Evolutionary conservation across 2,329 filamentous ascomycete genomes (phyloP).

Genomic region (Aureobasidium melanogenum): DNA sequence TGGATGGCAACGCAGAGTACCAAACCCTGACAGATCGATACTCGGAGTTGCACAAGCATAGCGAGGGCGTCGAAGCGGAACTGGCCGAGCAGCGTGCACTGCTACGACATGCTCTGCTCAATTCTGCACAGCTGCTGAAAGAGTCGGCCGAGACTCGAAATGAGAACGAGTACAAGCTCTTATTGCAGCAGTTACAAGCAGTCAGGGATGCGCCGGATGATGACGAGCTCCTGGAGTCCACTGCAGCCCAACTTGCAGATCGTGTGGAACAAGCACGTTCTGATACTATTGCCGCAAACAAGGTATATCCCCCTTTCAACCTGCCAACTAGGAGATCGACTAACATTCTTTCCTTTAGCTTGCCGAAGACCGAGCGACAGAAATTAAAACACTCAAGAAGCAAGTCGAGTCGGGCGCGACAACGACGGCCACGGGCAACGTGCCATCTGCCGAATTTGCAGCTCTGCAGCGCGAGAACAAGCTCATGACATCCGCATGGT

Average conservation of each 20-base stretch:
- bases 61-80: slow-evolving; percentile 16
- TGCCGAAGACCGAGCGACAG: slow-evolving; percentile 3
- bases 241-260: slow-evolving; percentile 13
- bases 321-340: background rate
- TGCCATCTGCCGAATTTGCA: slow-evolving; percentile 40
- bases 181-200: slow-evolving; percentile 16
- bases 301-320: background rate
- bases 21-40: slow-evolving; percentile 14
- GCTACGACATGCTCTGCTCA: slow-evolving; percentile 19
- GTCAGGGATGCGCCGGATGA: slow-evolving; percentile 14
- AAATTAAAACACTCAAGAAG: slow-evolving; percentile 12
- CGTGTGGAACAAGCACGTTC: slow-evolving; percentile 14
- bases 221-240: slow-evolving; percentile 10
- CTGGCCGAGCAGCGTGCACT: slow-evolving; percentile 18
- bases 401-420: background rate
- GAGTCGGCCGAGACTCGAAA: slow-evolving; percentile 15
- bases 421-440: background rate
- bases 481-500: slow-evolving; percentile 77
- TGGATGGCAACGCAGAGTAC: slow-evolving; percentile 15
- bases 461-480: slow-evolving; percentile 69
- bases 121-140: slow-evolving; percentile 11
- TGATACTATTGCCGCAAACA: slow-evolving; percentile 3
- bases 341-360: background rate
- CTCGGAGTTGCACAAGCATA: slow-evolving; percentile 16
- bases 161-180: slow-evolving; percentile 17